A percentile compares a stretch with the other conserved stretches of the same genome.
phyloP scores from a whole-genome alignment of 345 rosid genomes.

The Noccaea bulbosa region DNA sequence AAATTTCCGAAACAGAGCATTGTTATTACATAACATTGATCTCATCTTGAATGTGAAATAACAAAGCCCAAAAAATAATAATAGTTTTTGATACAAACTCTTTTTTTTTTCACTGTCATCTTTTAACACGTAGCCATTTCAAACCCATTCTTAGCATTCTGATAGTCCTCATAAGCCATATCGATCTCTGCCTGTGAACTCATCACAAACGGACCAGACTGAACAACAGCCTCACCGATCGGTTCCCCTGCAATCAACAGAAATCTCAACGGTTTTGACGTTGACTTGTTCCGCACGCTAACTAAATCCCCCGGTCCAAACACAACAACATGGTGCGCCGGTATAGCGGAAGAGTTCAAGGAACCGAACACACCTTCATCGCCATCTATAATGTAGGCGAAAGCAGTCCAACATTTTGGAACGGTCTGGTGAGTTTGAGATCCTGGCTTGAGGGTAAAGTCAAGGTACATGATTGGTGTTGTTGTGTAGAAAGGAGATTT shows the following conservation, averaged over 20 bases:
- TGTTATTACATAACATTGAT: conserved; percentile 5
- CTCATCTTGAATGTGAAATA: conserved; percentile 23
- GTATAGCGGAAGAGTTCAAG: conserved; percentile 46
- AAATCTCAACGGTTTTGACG: conserved; percentile 58
- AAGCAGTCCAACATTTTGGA: conserved; percentile 75
- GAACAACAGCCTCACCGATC: conserved; percentile 75
- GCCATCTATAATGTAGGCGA: conserved; percentile 75
- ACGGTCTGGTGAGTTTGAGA: conserved; percentile 63
- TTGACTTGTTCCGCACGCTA: conserved; percentile 73
- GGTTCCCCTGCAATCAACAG: conserved; percentile 80
- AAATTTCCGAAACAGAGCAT: not conserved
- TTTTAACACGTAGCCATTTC: conserved; percentile 76
- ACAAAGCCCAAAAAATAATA: not conserved
- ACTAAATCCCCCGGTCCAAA: conserved; percentile 71
- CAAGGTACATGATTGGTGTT: conserved; percentile 83
- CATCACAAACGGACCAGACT: conserved; percentile 95
- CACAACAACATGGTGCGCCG: conserved; percentile 62
- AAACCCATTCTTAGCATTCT: conserved; percentile 71
- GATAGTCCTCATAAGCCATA: conserved; percentile 73
- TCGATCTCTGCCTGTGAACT: conserved; percentile 82
- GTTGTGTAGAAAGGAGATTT: conserved; percentile 66
- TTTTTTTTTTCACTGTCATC: conserved; percentile 44
- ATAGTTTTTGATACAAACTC: conserved; percentile 22
- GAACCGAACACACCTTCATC: conserved; percentile 70
- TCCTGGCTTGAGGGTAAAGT: conserved; percentile 68